Base-by-base conservation (phyloP, 805 yeast genomes). In the Cyberlindnera galapagoensis region DNA sequence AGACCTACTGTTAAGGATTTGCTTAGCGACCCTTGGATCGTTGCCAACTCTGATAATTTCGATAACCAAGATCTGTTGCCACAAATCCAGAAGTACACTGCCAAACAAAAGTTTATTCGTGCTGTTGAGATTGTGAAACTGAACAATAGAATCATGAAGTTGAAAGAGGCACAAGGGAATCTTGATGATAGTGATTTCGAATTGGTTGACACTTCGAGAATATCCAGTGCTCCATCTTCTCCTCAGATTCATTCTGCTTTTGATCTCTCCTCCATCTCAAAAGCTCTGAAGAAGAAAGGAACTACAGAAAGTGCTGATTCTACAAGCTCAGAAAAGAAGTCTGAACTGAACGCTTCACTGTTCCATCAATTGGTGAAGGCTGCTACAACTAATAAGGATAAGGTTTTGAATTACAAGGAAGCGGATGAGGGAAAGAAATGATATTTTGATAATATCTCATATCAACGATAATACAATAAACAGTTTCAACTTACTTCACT, bases 121-220 rank as follows among this genome's bases (percentile, higher is more conserved):
- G 97, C 92, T 23, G 80, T 85, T 47, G 92, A 86, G 54, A 65
- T 85, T 51, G 88, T 90, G 32, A 76, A 76, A 47, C 72, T 90
- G 59, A 76, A 81, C 49, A 87, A 87, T 58, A 73, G 83, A 54
- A 76, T 90, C 55, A 66, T 72, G 49, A 77, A 79, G 44, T 69
- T 90, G 52, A 76, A 80, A 59, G 66, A 67, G 35, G 48, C 39
- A 49, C 76, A 68, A 21, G 74, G 67, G 20, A 66, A 35, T n/a
- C 27, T 20, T 22, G 39, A 39, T 7, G 47, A 40, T 26, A 26
- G 36, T 16, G 50, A 45, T 28, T 43, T 42, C 11, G 46, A 59
- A 20, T 28, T 35, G 22, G 33, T 32, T 20, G 36, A 25, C 11
- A 5, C 33, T 3, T 12, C 40, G 7, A n/a, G 32, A 4, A 32